These are phyloP conservation scores for Seminavis robusta DNA, from an alignment of 108 stramenopile species.

Conservation along the genomic window DNA sequence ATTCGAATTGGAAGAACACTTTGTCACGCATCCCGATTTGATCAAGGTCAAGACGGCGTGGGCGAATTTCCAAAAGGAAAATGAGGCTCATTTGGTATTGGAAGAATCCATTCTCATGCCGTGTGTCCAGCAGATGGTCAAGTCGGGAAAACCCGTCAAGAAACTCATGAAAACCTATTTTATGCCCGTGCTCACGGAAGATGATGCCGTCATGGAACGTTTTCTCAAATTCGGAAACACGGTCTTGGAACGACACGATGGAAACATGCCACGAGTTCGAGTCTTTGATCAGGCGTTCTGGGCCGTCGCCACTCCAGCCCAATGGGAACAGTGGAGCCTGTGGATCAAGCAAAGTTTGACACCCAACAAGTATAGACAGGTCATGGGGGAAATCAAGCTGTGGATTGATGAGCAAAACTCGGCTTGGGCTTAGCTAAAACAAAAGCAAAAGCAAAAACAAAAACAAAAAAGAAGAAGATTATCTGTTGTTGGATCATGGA, in stretches of 20 bases:
- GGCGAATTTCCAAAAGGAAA: slow-evolving; percentile 5
- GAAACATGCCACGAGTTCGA: slow-evolving; percentile 24
- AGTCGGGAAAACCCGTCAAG: slow-evolving; percentile 11
- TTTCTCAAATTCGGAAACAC: slow-evolving; percentile 21
- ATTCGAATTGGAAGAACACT: neutral
- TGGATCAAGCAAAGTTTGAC: slow-evolving; percentile 20
- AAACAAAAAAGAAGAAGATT: no score
- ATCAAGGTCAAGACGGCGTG: slow-evolving; percentile 5
- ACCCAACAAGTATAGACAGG: neutral
- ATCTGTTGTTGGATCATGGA: no score
- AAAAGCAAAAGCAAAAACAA: no score
- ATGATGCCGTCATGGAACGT: slow-evolving; percentile 15
- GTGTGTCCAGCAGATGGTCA: slow-evolving; percentile 20
- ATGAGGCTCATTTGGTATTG: slow-evolving; percentile 23
- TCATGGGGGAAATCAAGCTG: slow-evolving; percentile 3
- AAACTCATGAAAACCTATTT: slow-evolving; percentile 26
- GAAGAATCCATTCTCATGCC: slow-evolving; percentile 37
- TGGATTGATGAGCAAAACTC: neutral
- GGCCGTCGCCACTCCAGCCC: slow-evolving; percentile 27
- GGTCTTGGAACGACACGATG: slow-evolving; percentile 19
- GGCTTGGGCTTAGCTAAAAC: no score
- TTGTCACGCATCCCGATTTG: no score
- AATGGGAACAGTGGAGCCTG: slow-evolving; percentile 16
- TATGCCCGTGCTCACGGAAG: slow-evolving; percentile 12
- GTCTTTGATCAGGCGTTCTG: slow-evolving; percentile 38